A percentile compares a stretch with the other conserved stretches of the same genome.
phyloP scores from a whole-genome alignment of 371 early-diverging fungal species.

The Gilbertella persicaria region DNA sequence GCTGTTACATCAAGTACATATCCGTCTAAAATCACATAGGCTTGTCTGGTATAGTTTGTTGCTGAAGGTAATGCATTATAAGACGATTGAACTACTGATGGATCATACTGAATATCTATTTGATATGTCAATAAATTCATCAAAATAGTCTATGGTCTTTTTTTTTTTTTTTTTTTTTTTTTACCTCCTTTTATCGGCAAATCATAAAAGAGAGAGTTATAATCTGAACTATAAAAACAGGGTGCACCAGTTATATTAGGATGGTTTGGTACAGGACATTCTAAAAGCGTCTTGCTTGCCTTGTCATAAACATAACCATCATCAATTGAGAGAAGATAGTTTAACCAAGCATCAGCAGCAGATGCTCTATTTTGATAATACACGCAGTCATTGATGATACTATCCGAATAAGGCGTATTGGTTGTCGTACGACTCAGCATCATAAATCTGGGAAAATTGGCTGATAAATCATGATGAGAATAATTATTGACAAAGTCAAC shows the following conservation, averaged over 20 bases:
- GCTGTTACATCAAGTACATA: conserved; percentile 44
- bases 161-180: not conserved
- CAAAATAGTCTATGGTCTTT: not conserved
- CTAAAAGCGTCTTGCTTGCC: conserved; percentile 6
- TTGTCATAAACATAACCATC: conserved; percentile 31
- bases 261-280: conserved; percentile 43
- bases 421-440: conserved; percentile 24
- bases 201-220: conserved; percentile 4
- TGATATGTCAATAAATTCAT: not conserved
- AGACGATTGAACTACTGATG: conserved; percentile 12
- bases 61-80: conserved; percentile 31
- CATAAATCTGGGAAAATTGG: conserved; percentile 48
- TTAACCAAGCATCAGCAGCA: conserved; percentile 41
- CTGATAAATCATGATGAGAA: conserved; percentile 43
- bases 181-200: conserved; percentile 36
- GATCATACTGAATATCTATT: conserved; percentile 38
- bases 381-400: conserved; percentile 32
- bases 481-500: conserved; percentile 33
- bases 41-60: conserved; percentile 26
- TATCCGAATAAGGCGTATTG: conserved; percentile 21
- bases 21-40: conserved; percentile 41
- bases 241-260: conserved; percentile 41
- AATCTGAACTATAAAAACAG: conserved; percentile 29
- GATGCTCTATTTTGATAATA: conserved; percentile 20
- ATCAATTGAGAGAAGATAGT: conserved; percentile 31